A percentile compares a stretch with the other conserved stretches of the same genome.
Conservation (phyloP, 306 rosid genomes). For the Hippophae rhamnoides region DNA sequence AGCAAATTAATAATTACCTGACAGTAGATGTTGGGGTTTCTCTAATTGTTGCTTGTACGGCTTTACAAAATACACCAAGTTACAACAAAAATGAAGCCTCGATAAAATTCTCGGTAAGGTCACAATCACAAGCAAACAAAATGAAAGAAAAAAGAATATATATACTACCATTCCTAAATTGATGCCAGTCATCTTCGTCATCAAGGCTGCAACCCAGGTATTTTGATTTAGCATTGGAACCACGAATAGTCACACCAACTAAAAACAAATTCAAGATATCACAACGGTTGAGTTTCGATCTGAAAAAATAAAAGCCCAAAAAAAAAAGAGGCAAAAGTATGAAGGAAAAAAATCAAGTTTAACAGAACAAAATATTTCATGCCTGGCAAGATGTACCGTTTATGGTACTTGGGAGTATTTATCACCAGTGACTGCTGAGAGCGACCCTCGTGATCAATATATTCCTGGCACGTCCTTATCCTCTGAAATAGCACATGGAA, state of each 20-base stretch:
- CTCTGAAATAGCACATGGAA: conserved; percentile 39
- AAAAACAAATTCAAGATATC: conserved; percentile 23
- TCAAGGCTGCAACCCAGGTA: conserved; percentile 72
- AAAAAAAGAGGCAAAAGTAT: not conserved
- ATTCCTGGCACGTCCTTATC: conserved; percentile 74
- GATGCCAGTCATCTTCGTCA: conserved; percentile 86
- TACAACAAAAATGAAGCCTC: conserved; percentile 11
- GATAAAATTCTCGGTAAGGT: conserved; percentile 15
- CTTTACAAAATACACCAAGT: conserved; percentile 35
- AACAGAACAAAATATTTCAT: conserved; percentile 15
- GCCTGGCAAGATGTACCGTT: conserved; percentile 89
- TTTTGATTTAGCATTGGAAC: conserved; percentile 52
- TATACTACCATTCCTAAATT: conserved; percentile 61
- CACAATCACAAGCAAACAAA: conserved; percentile 6
- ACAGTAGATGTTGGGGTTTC: conserved; percentile 61
- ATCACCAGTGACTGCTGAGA: conserved; percentile 75
- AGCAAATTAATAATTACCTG: conserved; percentile 35
- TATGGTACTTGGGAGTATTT: conserved; percentile 75
- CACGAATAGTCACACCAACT: conserved; percentile 83
- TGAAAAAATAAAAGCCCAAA: not conserved
- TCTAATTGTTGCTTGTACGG: conserved; percentile 80
- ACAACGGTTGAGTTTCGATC: conserved; percentile 3
- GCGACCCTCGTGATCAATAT: conserved; percentile 68
- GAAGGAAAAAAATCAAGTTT: not conserved
- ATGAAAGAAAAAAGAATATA: conserved; percentile 6